Evolutionary conservation across 2,329 filamentous ascomycete species (phyloP), one percentile per base, ranked within the genome.

Genomic region (Curvularia eragrostidis): DNA sequence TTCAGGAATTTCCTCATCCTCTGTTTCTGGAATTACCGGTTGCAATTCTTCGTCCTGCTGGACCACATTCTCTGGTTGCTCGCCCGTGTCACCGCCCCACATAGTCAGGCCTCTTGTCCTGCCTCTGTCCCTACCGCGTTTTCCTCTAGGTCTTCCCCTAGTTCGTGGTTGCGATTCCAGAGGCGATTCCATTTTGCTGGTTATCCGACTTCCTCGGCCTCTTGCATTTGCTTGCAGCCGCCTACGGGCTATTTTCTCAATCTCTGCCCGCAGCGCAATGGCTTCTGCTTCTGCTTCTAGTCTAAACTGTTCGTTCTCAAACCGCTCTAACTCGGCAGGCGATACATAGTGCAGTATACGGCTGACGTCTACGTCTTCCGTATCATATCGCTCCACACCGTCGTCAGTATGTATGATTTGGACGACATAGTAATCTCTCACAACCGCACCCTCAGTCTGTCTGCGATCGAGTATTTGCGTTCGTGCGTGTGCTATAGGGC

Each of bases 321-420:
- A 76, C 8, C 71, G 61, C 39, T 75, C 72, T 6, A 75, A 59
- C 59, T 76, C 72, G 10, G 62, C 52, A 5, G 62, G 63, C 1
- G 67, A 71, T 3, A 75, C 71, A 43, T 68, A 74, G 6, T 69
- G 51, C 34, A 74, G 47, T 28, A 76, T 75, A 19, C 66, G 58
- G 42, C 65, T 68, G 36, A 71, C 38, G 43, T 75, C 68, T 13
- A 75, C 70, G 8, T 70, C 56, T 19, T 63, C 52, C 2, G 60
- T 52, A 18, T 68, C 67, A 39, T 15, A 10, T 10, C 9, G 26
- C 28, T 32, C 43, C 3, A 51, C 61, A 10, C 39, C 24, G 44
- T 48, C 15, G 44, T 42, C n/a, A 18, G 36, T 28, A 48, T 13
- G 43, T 67, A 48, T 15, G 24, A 72, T 56, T 28, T 66, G 61